Percentiles rank a stretch among this genome's conserved stretches.
These are phyloP conservation scores for Lodderomyces margitis DNA, from an alignment of 1,139 yeast genomes.

Conservation along the genomic window DNA sequence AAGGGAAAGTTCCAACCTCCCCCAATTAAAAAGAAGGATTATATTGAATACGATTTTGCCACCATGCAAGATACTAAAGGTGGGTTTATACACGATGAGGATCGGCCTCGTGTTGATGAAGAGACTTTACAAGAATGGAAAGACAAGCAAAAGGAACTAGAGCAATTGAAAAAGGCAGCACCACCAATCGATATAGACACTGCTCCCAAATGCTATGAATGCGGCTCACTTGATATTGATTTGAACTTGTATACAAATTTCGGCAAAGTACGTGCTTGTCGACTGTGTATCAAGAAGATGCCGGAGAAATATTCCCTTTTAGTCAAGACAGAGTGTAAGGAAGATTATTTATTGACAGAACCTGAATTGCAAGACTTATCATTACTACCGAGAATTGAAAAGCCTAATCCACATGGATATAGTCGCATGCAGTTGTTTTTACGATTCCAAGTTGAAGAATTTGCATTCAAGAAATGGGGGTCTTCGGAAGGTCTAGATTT, in stretches of 20 bases:
- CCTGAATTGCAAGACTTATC: constrained; percentile 78
- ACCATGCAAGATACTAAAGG: constrained; percentile 87
- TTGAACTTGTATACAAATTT: constrained; percentile 67
- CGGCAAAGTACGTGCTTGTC: constrained; percentile 68
- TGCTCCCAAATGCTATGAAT: constrained; percentile 82
- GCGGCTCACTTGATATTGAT: constrained; percentile 77
- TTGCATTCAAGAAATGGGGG: constrained; percentile 94
- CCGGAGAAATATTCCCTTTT: constrained; percentile 89
- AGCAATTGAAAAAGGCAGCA: constrained; percentile 51
- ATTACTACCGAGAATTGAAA: constrained; percentile 74
- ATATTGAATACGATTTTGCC: constrained; percentile 89
- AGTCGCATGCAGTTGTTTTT: constrained; percentile 90
- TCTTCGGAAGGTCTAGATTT: constrained; percentile 81
- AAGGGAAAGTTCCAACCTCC: constrained; percentile 30
- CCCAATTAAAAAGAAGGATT: constrained; percentile 58
- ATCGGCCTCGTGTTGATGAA: constrained; percentile 27
- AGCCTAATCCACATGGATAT: constrained; percentile 93
- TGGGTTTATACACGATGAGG: constrained; percentile 66
- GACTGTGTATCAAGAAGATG: constrained; percentile 62
- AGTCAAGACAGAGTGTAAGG: constrained; percentile 93
- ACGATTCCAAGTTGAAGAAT: constrained; percentile 87
- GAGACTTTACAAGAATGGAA: constrained; percentile 74
- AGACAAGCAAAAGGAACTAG: constrained; percentile 50
- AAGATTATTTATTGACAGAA: constrained; percentile 88
- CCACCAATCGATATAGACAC: constrained; percentile 69